Conservation (phyloP, 495 filamentous ascomycete genomes). For the Trichoderma reesei region DNA sequence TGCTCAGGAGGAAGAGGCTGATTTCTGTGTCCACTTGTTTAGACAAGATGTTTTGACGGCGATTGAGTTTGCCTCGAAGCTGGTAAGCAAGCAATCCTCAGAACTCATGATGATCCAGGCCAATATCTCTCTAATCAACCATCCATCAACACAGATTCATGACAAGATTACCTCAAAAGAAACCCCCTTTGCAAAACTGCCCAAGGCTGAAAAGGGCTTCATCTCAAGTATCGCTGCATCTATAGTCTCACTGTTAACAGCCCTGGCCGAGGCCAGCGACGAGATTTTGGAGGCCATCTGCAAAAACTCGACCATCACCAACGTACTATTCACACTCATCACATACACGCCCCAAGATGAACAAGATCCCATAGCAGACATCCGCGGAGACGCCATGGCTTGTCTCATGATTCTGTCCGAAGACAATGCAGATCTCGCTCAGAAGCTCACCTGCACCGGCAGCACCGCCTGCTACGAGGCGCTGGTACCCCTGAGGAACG, state of each 20-base stretch:
- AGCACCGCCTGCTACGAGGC: conserved; percentile 27
- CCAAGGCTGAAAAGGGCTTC: conserved; percentile 39
- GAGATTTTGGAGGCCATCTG: conserved; percentile 44
- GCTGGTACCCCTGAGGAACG: conserved; percentile 26
- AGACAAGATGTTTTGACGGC: conserved; percentile 47
- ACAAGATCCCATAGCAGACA: conserved; percentile 10
- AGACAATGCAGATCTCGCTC: conserved; percentile 37
- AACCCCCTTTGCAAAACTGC: conserved; percentile 28
- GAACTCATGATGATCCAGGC: background rate
- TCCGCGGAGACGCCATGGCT: conserved; percentile 35
- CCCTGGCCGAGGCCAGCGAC: conserved; percentile 41
- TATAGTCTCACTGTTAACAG: conserved; percentile 32
- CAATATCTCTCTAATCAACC: background rate
- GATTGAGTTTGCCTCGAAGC: conserved; percentile 38
- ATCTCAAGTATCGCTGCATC: conserved; percentile 41
- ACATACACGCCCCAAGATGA: conserved; percentile 22
- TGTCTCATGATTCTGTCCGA: conserved; percentile 47
- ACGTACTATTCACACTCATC: conserved; percentile 42
- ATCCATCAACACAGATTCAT: conserved; percentile 26
- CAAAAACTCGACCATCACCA: conserved; percentile 33
- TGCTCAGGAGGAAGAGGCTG: conserved; percentile 46
- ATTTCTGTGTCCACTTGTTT: conserved; percentile 53
- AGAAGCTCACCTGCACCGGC: conserved; percentile 28
- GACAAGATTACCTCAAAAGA: conserved; percentile 18
- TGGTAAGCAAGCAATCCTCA: conserved; percentile 32